These are phyloP conservation scores for Eucalyptus erythrocorys DNA, from an alignment of 345 rosid species.

Conservation along the genomic window DNA sequence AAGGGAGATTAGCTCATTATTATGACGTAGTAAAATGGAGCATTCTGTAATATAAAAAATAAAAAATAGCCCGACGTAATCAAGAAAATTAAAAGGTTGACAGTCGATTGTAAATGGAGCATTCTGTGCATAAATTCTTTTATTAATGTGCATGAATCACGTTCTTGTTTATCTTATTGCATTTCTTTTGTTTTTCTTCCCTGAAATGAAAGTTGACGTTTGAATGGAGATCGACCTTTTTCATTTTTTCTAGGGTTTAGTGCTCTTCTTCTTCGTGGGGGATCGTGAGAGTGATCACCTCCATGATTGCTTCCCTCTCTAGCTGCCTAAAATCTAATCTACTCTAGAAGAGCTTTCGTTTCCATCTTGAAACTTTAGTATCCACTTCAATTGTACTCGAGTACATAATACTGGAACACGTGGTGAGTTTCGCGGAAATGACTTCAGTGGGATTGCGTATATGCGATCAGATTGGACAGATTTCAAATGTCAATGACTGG, in stretches of 20 bases:
- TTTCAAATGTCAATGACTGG: background rate
- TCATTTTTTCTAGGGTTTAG: background rate
- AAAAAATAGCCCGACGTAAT: background rate
- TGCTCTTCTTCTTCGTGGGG: background rate
- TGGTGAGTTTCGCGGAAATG: background rate
- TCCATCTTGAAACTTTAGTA: background rate
- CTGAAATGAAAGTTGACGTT: background rate
- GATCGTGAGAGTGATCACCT: background rate
- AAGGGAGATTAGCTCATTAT: background rate
- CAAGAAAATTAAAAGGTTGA: background rate
- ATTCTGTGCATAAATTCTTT: background rate
- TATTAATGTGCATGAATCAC: background rate
- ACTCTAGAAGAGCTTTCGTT: background rate
- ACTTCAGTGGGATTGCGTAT: background rate
- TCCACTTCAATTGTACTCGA: background rate
- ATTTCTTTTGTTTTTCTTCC: background rate
- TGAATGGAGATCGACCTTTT: background rate
- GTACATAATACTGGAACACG: background rate
- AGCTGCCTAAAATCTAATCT: background rate
- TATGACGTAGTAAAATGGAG: background rate
- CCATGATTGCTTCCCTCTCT: background rate
- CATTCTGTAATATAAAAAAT: background rate
- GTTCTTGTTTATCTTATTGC: background rate
- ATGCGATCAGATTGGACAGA: background rate
- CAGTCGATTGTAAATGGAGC: background rate